phyloP scores from a whole-genome alignment of 176 grass and related monocot species.

The Bothriochloa decipiens region DNA sequence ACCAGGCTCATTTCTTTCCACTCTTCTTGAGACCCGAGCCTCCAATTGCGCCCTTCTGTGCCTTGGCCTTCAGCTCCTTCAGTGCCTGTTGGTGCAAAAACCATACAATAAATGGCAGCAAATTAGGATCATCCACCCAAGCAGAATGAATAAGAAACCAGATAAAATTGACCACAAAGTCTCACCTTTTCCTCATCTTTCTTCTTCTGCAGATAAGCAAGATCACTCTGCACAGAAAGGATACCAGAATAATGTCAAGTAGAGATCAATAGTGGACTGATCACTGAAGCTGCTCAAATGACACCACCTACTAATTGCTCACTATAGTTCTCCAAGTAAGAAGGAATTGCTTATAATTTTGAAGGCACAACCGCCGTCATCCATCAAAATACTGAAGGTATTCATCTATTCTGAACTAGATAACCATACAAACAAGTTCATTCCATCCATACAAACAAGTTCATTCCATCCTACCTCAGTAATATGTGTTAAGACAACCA shows the following conservation, averaged over 20 bases:
- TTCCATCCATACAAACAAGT: not conserved
- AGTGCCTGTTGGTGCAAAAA: slow-evolving; percentile 58
- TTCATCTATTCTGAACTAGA: not conserved
- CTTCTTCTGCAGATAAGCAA: slow-evolving; percentile 88
- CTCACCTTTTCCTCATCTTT: slow-evolving; percentile 91
- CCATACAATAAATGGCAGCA: not conserved
- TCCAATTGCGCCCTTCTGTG: slow-evolving; percentile 84
- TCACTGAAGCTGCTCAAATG: not conserved
- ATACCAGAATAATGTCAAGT: not conserved
- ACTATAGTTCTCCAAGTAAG: not conserved
- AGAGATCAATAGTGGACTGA: not conserved
- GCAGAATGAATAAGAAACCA: not conserved
- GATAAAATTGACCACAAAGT: not conserved
- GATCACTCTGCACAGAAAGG: slow-evolving; percentile 57
- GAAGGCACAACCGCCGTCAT: not conserved
- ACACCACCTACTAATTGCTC: not conserved
- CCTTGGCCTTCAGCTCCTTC: slow-evolving; percentile 86
- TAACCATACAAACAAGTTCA: not conserved
- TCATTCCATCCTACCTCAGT: not conserved
- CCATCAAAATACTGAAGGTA: not conserved
- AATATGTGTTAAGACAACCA: not conserved
- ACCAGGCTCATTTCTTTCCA: slow-evolving; percentile 75
- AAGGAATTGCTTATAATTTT: not conserved
- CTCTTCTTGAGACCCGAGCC: slow-evolving; percentile 96
- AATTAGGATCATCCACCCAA: not conserved